Evolutionary conservation across 352 stramenopile species (phyloP), one percentile per base, ranked within the genome.

Genomic region (Blastocystis sp.): DNA sequence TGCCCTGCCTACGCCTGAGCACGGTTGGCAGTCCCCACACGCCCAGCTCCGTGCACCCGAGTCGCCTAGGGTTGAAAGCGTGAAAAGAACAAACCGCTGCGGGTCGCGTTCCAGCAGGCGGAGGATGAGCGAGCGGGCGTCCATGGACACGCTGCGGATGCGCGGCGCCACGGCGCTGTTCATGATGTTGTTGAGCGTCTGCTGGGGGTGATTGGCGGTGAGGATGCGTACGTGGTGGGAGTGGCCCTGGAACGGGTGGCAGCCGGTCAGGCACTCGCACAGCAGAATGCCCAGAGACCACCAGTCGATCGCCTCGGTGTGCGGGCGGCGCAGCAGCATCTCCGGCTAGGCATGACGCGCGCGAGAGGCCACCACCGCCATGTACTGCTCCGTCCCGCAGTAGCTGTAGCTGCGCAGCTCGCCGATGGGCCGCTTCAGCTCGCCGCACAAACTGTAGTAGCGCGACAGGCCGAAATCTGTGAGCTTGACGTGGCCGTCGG

Each of bases 391-490:
- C 38, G 91, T 93, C 24, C 94, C 60, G 92, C 94, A 89, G 92
- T 95, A 90, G 91, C 78, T 90, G 87, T 76, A 89, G 34, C 45
- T 68, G 2, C 74, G 48, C 74, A 84, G 21, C 21, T 87, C 76
- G 61, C 74, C 74, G 48, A 87, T 87, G 4, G 60, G 76, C 11
- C 48, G 11, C 4, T 70, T 64, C 57, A 76, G 24, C 28, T 89
- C 74, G 19, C 28, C 43, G 28, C 76, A 57, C 7, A 88, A 43
- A 54, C 76, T 76, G 65, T 87, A 76, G 65, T 80, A 68, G 42
- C 74, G 74, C 17, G 74, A 84, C 2, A 97, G 91, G 0, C 94
- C 94, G 93, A 99, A 99, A 91, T 99, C 97, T 17, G 96, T 98
- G 71, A 99, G 92, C 45, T 94, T 95, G 43, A 98, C 90, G 89